These are phyloP conservation scores for Aspergillus aculeatinus DNA, from an alignment of 2,329 filamentous ascomycete genomes.

Conservation along the genomic window DNA sequence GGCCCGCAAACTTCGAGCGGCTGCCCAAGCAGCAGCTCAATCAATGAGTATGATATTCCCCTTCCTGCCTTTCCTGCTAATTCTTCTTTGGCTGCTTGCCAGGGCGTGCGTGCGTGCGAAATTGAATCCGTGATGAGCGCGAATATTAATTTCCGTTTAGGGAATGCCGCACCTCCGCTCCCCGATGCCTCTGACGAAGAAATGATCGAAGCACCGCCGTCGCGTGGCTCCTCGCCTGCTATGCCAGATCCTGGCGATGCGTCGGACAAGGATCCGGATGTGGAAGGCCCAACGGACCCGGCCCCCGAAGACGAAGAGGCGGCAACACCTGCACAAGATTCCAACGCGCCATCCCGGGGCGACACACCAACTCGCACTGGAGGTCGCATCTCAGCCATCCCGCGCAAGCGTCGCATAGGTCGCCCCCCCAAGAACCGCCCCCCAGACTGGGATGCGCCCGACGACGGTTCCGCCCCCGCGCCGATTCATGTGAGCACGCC, in stretches of 20 bases:
- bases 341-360: conserved; percentile 46
- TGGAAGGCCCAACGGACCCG: conserved; percentile 31
- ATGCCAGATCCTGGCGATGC: conserved; percentile 37
- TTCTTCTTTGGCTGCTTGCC: conserved; percentile 2
- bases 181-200: conserved; percentile 49
- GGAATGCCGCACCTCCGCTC: conserved; percentile 41
- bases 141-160: conserved; percentile 31
- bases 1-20: conserved; percentile 47
- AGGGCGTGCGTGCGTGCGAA: background rate
- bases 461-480: conserved; percentile 50
- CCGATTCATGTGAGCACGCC: conserved; percentile 52
- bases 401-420: conserved; percentile 72
- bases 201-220: conserved; percentile 40
- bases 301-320: conserved; percentile 47
- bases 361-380: conserved; percentile 54
- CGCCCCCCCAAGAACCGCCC: conserved; percentile 82
- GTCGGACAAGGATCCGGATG: conserved; percentile 27
- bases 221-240: conserved; percentile 33
- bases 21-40: conserved; percentile 49
- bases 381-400: conserved; percentile 56
- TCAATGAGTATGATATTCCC: conserved; percentile 40
- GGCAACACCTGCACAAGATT: conserved; percentile 42
- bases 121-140: conserved; percentile 6
- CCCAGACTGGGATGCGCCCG: conserved; percentile 69
- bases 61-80: background rate